These are phyloP conservation scores for Leccinum subgranulosum DNA, from an alignment of 768 basidiomycete genomes.

Conservation along the genomic window DNA sequence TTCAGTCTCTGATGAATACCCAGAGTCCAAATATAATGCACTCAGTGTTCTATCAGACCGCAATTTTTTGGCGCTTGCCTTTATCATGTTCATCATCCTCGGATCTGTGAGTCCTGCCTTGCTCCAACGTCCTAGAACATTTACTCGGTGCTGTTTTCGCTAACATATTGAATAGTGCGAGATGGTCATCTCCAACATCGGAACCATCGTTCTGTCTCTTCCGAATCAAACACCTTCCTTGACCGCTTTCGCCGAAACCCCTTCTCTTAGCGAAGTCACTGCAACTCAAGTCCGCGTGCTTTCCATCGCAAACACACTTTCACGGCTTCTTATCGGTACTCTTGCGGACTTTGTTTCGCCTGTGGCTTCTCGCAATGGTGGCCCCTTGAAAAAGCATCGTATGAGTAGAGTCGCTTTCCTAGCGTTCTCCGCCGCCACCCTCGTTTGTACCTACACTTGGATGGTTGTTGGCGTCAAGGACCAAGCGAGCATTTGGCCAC, in stretches of 20 bases:
- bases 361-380: slow-evolving; percentile 42
- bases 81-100: slow-evolving; percentile 51
- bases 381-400: slow-evolving; percentile 41
- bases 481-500: slow-evolving; percentile 58
- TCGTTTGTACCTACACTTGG: slow-evolving; percentile 54
- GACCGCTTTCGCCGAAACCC: slow-evolving; percentile 5
- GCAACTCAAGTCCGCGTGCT: slow-evolving; percentile 67
- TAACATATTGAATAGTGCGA: slow-evolving; percentile 47
- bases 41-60: slow-evolving; percentile 49
- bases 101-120: slow-evolving; percentile 54
- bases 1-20: slow-evolving; percentile 22
- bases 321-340: slow-evolving; percentile 64
- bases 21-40: slow-evolving; percentile 22
- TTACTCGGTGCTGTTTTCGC: not conserved
- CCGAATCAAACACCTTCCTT: slow-evolving; percentile 30
- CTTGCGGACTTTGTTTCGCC: slow-evolving; percentile 75
- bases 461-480: slow-evolving; percentile 46
- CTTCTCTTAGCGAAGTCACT: slow-evolving; percentile 37
- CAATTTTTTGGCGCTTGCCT: slow-evolving; percentile 62
- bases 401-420: slow-evolving; percentile 66
- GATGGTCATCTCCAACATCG: slow-evolving; percentile 83
- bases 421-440: slow-evolving; percentile 42
- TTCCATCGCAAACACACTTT: slow-evolving; percentile 67
- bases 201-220: slow-evolving; percentile 68
- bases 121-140: not conserved